Conservation (phyloP, 805 yeast species). For the Sporopachydermia lactativora region DNA sequence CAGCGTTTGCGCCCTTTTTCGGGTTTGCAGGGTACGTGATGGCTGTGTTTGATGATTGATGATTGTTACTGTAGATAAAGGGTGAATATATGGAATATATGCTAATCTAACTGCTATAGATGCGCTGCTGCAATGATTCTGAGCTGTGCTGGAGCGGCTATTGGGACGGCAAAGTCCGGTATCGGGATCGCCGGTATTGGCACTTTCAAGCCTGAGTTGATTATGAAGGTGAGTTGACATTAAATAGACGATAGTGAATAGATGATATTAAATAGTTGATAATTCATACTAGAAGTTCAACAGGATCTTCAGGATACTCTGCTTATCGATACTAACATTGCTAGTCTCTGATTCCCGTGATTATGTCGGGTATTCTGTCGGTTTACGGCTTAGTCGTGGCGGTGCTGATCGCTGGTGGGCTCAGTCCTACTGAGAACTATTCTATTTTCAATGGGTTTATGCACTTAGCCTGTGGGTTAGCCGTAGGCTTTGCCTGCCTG, state of each 20-base stretch:
- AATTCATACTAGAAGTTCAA: too few species aligned
- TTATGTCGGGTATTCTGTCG: slow-evolving; percentile 94
- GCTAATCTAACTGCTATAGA: slow-evolving; percentile 12
- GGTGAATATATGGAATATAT: background rate
- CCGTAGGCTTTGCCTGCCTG: slow-evolving; percentile 93
- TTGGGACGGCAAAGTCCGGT: slow-evolving; percentile 97
- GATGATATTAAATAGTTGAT: too few species aligned
- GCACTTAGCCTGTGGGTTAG: slow-evolving; percentile 92
- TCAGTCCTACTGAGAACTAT: slow-evolving; percentile 66
- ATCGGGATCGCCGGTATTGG: slow-evolving; percentile 98
- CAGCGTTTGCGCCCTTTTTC: slow-evolving; percentile 90
- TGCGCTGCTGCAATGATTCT: slow-evolving; percentile 87
- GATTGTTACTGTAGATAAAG: background rate
- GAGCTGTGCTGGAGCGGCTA: slow-evolving; percentile 95
- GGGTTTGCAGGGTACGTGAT: slow-evolving; percentile 77
- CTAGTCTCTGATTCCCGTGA: slow-evolving; percentile 80
- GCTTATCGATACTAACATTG: too few species aligned
- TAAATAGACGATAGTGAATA: too few species aligned
- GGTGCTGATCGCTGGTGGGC: slow-evolving; percentile 78
- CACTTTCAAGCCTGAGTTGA: slow-evolving; percentile 91
- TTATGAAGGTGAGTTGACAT: slow-evolving; percentile 59
- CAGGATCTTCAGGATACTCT: too few species aligned
- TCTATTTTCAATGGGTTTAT: slow-evolving; percentile 92
- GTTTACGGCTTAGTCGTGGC: slow-evolving; percentile 96
- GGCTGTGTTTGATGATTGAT: too few species aligned